These are phyloP conservation scores for Aotearoamyces nothofagi DNA, from an alignment of 2,329 filamentous ascomycete species.

Conservation along the genomic window DNA sequence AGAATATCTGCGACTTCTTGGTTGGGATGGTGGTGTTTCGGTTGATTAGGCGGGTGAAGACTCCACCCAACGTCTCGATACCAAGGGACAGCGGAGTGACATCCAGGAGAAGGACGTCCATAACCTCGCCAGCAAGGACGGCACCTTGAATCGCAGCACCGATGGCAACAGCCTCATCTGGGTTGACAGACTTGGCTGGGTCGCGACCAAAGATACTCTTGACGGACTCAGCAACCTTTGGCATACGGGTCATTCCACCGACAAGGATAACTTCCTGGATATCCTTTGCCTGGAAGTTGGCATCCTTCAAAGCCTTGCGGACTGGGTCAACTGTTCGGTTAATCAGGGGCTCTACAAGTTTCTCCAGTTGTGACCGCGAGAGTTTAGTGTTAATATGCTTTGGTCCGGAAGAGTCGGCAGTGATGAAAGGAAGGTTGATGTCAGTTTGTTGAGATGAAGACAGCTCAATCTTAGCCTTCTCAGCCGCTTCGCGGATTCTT, in stretches of 20 bases:
- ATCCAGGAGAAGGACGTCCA: constrained; percentile 86
- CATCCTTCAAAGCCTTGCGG: constrained; percentile 94
- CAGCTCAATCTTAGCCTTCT: constrained; percentile 99
- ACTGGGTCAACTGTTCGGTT: constrained; percentile 78
- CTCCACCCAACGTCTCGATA: constrained; percentile 96
- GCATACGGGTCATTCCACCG: constrained; percentile 99
- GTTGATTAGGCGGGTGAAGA: constrained; percentile 97
- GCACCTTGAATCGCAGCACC: constrained; percentile 96
- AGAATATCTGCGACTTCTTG: constrained; percentile 99
- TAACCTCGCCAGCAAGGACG: constrained; percentile 91
- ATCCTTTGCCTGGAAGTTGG: constrained; percentile 77
- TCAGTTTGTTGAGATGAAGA: constrained; percentile 92
- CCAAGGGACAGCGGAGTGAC: constrained; percentile 92
- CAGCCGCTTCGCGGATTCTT: constrained; percentile 94
- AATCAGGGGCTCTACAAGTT: constrained; percentile 82
- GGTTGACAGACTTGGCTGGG: constrained; percentile 95
- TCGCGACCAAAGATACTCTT: constrained; percentile 95
- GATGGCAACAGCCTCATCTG: constrained; percentile 94
- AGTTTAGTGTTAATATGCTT: constrained; percentile 99
- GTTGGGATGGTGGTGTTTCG: constrained; percentile 98
- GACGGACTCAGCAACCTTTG: constrained; percentile 91
- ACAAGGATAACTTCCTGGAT: constrained; percentile 97
- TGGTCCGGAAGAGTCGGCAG: constrained; percentile 83
- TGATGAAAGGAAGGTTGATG: constrained; percentile 98
- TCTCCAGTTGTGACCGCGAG: constrained; percentile 81